Base-by-base conservation (phyloP, 2,329 filamentous ascomycete species). In the Volutella citrinella region DNA sequence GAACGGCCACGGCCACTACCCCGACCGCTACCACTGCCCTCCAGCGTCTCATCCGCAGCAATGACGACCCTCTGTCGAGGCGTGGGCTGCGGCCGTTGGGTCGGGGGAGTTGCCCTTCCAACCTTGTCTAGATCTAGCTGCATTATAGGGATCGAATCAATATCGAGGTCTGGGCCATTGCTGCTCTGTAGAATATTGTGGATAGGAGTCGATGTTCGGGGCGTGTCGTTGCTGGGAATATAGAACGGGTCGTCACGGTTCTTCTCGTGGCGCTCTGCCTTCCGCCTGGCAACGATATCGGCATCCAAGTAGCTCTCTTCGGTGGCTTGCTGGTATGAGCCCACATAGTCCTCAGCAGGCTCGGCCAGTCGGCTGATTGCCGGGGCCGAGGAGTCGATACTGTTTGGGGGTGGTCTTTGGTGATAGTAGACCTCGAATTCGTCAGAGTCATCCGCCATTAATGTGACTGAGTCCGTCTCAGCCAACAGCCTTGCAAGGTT, bases 201-300 rank as follows among this genome's bases (percentile, higher is more conserved):
- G 30, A 93, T 81, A 1, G 87, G 87, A 1, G 86, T 91, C 1
- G 84, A 83, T 6, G 76, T 75, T 20, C 79, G 78, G 5, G 78
- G 79, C 1, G 66, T 63, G n/a, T 64, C 65, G 17, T 69, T 70
- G 25, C 64, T 68, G 21, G 64, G 68, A 53, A 98, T 97, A 56
- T 98, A 98, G 60, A 95, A 98, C 1, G 93, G 93, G 52, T 98
- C 93, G 55, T 97, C 91, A 48, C 78, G 85, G 59, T 95, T 87
- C 36, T 88, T 78, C 56, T 95, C 89, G 36, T 75, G 66, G 10
- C 90, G 77, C 55, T 95, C 87, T 5, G 82, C 79, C 49, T 82
- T 86, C 43, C 86, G 77, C 43, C 81, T 74, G 5, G 86, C 84
- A 25, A 87, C 58, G 28, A 87, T 87, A 49, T 88, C 83, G 2